Conservation (phyloP, 441 rosid genomes). For the Rhodomyrtus psidioides region DNA sequence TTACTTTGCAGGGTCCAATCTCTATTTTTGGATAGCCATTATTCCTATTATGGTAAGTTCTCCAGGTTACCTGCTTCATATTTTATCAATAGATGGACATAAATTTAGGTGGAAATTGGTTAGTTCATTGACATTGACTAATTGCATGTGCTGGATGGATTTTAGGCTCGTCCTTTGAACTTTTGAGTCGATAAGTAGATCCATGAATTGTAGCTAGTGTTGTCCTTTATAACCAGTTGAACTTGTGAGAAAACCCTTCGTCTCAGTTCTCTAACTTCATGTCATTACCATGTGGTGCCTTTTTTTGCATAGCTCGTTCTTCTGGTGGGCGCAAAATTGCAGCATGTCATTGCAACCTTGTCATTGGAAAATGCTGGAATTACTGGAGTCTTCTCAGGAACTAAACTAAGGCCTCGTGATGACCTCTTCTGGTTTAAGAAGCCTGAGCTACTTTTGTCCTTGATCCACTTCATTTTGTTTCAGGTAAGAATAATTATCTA, state of each 20-base stretch:
- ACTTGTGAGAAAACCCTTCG: neutral
- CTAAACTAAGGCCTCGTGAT: constrained; percentile 47
- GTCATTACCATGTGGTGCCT: neutral
- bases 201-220: neutral
- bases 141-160: neutral
- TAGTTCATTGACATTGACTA: neutral
- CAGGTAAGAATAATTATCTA: constrained; percentile 35
- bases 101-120: neutral
- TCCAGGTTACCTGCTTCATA: neutral
- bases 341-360: constrained; percentile 63
- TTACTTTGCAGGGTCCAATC: constrained; percentile 67
- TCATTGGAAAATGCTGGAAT: constrained; percentile 49
- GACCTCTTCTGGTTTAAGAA: constrained; percentile 68
- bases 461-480: constrained; percentile 57
- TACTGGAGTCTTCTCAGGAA: constrained; percentile 25
- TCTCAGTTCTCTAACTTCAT: neutral
- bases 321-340: constrained; percentile 53
- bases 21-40: constrained; percentile 93
- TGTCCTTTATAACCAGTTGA: neutral
- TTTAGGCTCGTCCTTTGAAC: neutral
- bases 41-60: constrained; percentile 72
- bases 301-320: constrained; percentile 39
- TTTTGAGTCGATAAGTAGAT: neutral
- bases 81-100: neutral
- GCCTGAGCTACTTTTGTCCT: constrained; percentile 47